Percentiles rank a stretch among this genome's conserved stretches.
phyloP scores from a whole-genome alignment of 768 basidiomycete genomes.

The Pleurotus eryngii region DNA sequence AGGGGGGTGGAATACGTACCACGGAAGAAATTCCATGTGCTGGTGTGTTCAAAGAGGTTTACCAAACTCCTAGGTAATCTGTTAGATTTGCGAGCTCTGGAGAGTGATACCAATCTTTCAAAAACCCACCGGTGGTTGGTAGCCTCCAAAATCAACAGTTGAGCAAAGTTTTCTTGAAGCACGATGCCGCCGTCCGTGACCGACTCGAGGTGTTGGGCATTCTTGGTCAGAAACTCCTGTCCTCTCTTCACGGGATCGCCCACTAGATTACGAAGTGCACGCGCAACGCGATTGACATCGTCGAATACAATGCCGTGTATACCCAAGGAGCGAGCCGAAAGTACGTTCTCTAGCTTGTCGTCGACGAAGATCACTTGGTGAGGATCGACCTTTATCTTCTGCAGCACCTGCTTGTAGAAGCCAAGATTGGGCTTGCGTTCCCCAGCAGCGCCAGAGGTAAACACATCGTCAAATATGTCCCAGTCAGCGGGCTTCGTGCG shows the following conservation, averaged over 20 bases:
- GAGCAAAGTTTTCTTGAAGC: constrained; percentile 53
- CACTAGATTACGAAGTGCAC: constrained; percentile 43
- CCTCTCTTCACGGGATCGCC: constrained; percentile 46
- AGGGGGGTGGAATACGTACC: constrained; percentile 20
- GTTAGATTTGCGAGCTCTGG: background rate
- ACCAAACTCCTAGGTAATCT: constrained; percentile 37
- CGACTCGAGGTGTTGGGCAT: constrained; percentile 41
- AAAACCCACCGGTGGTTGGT: constrained; percentile 39
- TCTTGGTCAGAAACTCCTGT: constrained; percentile 31
- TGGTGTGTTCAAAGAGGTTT: constrained; percentile 35
- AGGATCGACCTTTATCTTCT: constrained; percentile 42
- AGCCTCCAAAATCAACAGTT: constrained; percentile 54
- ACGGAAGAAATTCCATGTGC: constrained; percentile 56
- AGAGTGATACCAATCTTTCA: background rate
- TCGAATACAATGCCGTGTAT: constrained; percentile 54
- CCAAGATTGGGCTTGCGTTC: constrained; percentile 57
- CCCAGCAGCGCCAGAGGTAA: constrained; percentile 47
- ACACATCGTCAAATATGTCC: constrained; percentile 45
- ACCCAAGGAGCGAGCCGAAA: constrained; percentile 55
- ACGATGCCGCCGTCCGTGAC: constrained; percentile 38
- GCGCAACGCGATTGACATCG: constrained; percentile 34
- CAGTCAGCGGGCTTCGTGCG: constrained; percentile 45
- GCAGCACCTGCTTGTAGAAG: constrained; percentile 48
- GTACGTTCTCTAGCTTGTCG: constrained; percentile 57
- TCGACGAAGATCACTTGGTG: constrained; percentile 51